Evolutionary conservation across 495 filamentous ascomycete genomes (phyloP).

Genomic region (Penicillium canariense): DNA sequence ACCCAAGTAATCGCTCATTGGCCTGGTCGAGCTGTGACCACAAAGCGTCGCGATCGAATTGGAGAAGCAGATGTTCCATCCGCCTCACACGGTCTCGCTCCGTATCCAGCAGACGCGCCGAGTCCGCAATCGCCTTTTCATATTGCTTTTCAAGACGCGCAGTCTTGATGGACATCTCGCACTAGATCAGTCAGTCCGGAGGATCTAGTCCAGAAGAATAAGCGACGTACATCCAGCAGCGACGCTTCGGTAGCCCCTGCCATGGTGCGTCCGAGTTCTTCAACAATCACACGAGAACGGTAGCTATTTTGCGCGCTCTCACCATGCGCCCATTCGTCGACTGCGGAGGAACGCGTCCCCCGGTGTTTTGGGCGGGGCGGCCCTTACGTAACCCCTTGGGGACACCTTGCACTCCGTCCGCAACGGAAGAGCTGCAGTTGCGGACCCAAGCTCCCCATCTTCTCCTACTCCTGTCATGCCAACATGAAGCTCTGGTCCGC

Average conservation of each 20-base stretch:
- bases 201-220: neutral
- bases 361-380: conserved; percentile 2
- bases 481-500: conserved; percentile 56
- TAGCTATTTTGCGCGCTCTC: neutral
- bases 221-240: conserved; percentile 28
- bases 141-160: conserved; percentile 63
- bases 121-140: conserved; percentile 53
- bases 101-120: conserved; percentile 60
- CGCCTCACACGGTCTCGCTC: conserved; percentile 65
- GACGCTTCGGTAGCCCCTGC: conserved; percentile 19
- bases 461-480: conserved; percentile 19
- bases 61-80: conserved; percentile 63
- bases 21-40: conserved; percentile 58
- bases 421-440: neutral
- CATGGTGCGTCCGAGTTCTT: conserved; percentile 5
- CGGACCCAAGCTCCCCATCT: neutral
- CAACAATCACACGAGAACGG: neutral
- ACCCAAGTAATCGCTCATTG: conserved; percentile 47
- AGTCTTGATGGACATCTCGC: conserved; percentile 45
- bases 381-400: conserved; percentile 19
- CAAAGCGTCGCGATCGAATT: conserved; percentile 67
- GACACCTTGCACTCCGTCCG: conserved; percentile 18
- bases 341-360: conserved; percentile 11
- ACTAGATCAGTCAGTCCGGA: conserved; percentile 24
- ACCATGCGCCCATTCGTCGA: too few species aligned